These are phyloP conservation scores for Myxozyma monticola DNA, from an alignment of 805 yeast genomes.

Conservation along the genomic window DNA sequence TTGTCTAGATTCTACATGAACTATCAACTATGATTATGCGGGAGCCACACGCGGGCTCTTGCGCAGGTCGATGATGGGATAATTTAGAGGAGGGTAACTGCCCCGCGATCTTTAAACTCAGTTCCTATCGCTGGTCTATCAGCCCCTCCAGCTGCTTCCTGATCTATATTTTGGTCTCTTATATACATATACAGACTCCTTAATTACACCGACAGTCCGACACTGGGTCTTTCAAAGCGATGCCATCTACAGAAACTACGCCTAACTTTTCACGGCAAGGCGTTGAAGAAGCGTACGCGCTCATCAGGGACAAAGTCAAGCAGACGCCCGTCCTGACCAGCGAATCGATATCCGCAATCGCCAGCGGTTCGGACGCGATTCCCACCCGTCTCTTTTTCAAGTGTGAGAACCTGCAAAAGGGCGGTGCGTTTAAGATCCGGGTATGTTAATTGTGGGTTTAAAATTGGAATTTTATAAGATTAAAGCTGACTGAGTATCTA, in stretches of 20 bases:
- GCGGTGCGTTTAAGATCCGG: conserved; percentile 48
- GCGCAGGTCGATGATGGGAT: no score
- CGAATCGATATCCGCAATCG: conserved; percentile 15
- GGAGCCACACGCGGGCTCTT: no score
- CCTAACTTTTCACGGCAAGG: conserved; percentile 11
- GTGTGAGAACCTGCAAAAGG: conserved; percentile 28
- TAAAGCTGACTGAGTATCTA: neutral
- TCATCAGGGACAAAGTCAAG: conserved; percentile 6
- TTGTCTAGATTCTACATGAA: neutral
- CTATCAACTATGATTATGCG: neutral
- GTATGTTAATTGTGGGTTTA: conserved; percentile 27
- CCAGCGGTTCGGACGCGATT: neutral
- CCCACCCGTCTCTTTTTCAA: conserved; percentile 17
- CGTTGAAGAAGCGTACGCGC: conserved; percentile 13
- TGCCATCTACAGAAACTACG: no score
- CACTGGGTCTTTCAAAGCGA: no score
- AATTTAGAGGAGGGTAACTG: no score
- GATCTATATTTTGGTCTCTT: no score
- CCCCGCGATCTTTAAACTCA: no score
- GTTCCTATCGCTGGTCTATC: no score
- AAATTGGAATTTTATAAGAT: neutral
- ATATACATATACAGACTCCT: no score
- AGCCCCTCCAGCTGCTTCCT: no score
- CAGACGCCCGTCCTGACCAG: conserved; percentile 17
- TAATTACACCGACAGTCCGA: no score